Evolutionary conservation across 805 yeast genomes (phyloP).

Genomic region (Candida tibetensis): DNA sequence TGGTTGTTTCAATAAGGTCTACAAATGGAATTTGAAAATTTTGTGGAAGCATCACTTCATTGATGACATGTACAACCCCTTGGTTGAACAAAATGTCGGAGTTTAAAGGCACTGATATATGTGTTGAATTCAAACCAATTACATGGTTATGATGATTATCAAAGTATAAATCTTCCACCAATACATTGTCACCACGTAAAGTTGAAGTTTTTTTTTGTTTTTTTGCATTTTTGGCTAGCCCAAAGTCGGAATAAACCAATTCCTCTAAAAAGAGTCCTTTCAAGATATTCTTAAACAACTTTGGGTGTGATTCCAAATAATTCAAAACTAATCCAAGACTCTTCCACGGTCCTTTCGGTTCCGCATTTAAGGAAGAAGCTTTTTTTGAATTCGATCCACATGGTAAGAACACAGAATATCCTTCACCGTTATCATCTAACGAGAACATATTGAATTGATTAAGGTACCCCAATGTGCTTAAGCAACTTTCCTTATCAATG

Average conservation of each 20-base stretch:
- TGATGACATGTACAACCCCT: constrained; percentile 80
- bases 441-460: constrained; percentile 50
- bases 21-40: constrained; percentile 48
- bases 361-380: neutral
- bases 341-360: constrained; percentile 53
- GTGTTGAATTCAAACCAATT: constrained; percentile 30
- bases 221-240: constrained; percentile 19
- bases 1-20: constrained; percentile 58
- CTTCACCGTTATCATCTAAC: constrained; percentile 50
- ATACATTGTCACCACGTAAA: constrained; percentile 28
- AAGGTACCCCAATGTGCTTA: constrained; percentile 61
- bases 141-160: constrained; percentile 21
- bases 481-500: constrained; percentile 47
- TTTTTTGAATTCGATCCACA: constrained; percentile 29
- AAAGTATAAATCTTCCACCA: constrained; percentile 17
- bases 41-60: constrained; percentile 55
- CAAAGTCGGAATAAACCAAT: constrained; percentile 64
- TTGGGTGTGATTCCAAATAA: constrained; percentile 52
- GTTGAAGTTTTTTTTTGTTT: constrained; percentile 15
- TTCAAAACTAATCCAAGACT: constrained; percentile 55
- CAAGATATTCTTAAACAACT: constrained; percentile 51
- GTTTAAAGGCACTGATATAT: constrained; percentile 37
- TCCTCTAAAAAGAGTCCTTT: constrained; percentile 60
- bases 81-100: constrained; percentile 73
- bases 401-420: constrained; percentile 79